phyloP scores from a whole-genome alignment of 2,329 filamentous ascomycete genomes.

The Fusarium acutatum region DNA sequence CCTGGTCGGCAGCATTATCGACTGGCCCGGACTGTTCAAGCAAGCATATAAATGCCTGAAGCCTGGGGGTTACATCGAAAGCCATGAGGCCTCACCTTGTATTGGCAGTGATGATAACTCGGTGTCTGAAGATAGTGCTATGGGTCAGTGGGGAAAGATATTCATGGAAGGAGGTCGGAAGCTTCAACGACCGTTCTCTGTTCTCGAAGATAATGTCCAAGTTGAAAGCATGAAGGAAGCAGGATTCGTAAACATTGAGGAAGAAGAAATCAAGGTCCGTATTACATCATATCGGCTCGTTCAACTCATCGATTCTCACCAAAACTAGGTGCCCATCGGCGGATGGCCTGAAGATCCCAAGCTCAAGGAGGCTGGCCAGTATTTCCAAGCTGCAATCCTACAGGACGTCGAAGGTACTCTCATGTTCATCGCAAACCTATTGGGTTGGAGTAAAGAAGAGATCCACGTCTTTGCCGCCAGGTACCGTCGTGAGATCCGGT shows the following conservation, averaged over 20 bases:
- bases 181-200: neutral
- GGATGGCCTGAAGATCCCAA: neutral
- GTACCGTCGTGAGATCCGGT: neutral
- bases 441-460: neutral
- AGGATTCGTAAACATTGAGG: neutral
- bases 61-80: conserved; percentile 3
- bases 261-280: neutral
- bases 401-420: neutral
- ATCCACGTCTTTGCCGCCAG: neutral
- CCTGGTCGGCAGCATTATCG: neutral
- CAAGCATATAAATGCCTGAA: conserved; percentile 1
- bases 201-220: neutral
- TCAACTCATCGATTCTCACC: accelerated
- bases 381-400: conserved; percentile 8
- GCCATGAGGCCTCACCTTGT: neutral
- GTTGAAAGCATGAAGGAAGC: neutral
- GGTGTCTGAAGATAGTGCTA: neutral
- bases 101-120: neutral
- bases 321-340: neutral
- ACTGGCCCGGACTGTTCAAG: neutral
- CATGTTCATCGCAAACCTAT: neutral
- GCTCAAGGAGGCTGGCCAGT: conserved; percentile 1
- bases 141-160: conserved; percentile 13
- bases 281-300: accelerated
- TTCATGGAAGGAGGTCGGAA: conserved; percentile 4